Conservation (phyloP, 1,284 basidiomycete genomes). For the Leccinum colubrinum region DNA sequence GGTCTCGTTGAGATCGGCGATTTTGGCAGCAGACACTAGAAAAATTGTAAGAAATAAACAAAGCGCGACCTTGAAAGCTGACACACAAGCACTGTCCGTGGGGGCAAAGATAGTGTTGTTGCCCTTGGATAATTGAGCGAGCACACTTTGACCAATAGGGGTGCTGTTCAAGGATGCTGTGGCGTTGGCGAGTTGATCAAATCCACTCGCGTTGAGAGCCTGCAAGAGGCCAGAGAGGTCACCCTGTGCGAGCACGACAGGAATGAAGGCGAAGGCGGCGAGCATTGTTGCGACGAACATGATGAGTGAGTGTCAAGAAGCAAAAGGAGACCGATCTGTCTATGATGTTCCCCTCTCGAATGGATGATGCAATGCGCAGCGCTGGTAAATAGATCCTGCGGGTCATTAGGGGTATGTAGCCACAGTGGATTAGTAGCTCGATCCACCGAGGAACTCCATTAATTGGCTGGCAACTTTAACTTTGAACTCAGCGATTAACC, state of each 20-base stretch:
- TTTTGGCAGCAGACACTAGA: constrained; percentile 13
- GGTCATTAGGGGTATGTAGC: constrained; percentile 2
- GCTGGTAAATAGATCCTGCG: neutral
- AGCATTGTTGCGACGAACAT: constrained; percentile 20
- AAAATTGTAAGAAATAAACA: neutral
- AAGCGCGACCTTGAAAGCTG: neutral
- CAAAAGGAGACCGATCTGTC: neutral
- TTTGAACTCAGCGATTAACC: constrained; percentile 4
- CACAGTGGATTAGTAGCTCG: neutral
- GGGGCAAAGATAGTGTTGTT: constrained; percentile 49
- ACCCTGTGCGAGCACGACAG: constrained; percentile 20
- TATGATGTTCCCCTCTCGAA: neutral
- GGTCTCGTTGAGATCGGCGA: constrained; percentile 31
- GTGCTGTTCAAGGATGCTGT: constrained; percentile 42
- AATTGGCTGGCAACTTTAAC: neutral
- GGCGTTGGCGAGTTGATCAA: constrained; percentile 39
- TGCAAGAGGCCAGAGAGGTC: constrained; percentile 35
- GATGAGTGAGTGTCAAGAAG: neutral
- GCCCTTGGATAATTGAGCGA: constrained; percentile 39
- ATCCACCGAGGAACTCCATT: neutral
- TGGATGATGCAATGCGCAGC: constrained; percentile 34
- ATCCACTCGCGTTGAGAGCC: constrained; percentile 34
- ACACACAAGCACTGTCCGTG: constrained; percentile 46
- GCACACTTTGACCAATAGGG: constrained; percentile 40
- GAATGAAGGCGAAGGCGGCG: constrained; percentile 12